A percentile compares a stretch with the other conserved stretches of the same genome.
Evolutionary conservation across 1,139 yeast species (phyloP).

Genomic region (Martiniozyma asiatica): DNA sequence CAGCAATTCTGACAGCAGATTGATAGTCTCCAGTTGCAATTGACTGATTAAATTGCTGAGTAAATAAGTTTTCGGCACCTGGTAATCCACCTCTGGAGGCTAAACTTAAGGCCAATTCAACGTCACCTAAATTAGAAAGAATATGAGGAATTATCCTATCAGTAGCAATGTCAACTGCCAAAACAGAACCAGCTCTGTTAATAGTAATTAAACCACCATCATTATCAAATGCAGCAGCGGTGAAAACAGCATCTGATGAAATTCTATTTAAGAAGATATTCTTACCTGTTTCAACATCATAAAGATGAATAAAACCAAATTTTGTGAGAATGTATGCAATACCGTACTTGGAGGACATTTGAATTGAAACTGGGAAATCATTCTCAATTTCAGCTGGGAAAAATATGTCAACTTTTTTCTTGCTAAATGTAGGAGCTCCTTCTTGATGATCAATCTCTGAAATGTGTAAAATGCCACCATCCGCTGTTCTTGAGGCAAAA

Average conservation of each 20-base stretch:
- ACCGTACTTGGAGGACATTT: conserved; percentile 78
- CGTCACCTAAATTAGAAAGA: conserved; percentile 74
- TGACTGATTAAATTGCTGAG: conserved; percentile 82
- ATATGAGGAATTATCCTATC: conserved; percentile 85
- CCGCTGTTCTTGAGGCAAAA: conserved; percentile 76
- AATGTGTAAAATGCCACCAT: conserved; percentile 78
- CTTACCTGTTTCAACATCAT: conserved; percentile 86
- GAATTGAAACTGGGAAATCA: conserved; percentile 94
- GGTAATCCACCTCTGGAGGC: conserved; percentile 95
- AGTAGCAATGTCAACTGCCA: conserved; percentile 82
- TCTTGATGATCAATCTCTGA: conserved; percentile 94
- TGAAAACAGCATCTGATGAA: conserved; percentile 91
- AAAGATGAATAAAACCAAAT: conserved; percentile 91
- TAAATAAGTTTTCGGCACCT: conserved; percentile 88
- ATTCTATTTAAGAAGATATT: conserved; percentile 93
- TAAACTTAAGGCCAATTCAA: conserved; percentile 73
- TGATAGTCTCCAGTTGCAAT: conserved; percentile 78
- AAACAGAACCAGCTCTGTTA: conserved; percentile 90
- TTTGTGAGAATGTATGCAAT: conserved; percentile 83
- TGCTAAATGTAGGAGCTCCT: conserved; percentile 70
- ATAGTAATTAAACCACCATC: conserved; percentile 83
- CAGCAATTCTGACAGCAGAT: conserved; percentile 94
- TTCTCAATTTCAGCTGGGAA: conserved; percentile 95
- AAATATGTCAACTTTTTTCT: conserved; percentile 85
- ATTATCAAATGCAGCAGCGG: conserved; percentile 66